Evolutionary conservation across 208 protist species (phyloP).

Genomic region (Blastocrithidia nonstop): DNA sequence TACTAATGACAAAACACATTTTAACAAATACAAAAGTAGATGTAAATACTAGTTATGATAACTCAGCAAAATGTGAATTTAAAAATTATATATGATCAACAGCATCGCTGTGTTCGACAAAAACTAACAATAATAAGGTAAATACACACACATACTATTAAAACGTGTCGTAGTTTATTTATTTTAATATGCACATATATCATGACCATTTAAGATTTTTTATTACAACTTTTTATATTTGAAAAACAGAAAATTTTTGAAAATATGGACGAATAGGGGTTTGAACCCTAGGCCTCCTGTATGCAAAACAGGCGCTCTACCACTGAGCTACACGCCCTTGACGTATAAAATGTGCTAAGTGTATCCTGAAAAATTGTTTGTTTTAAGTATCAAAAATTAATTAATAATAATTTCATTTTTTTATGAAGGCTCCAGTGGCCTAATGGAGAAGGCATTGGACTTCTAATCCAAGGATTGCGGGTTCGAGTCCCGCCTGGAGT

Average conservation of each 20-base stretch:
- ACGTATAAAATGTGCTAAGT: neutral
- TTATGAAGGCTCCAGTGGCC: slow-evolving; percentile 41
- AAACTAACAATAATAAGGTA: slow-evolving; percentile 2
- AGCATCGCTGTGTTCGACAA: too few species aligned
- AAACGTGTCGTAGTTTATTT: neutral
- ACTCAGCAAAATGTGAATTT: neutral
- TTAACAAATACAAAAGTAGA: too few species aligned
- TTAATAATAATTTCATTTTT: neutral
- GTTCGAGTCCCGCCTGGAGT: slow-evolving; percentile 82
- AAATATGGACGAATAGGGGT: slow-evolving; percentile 56
- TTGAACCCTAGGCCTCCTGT: slow-evolving; percentile 79
- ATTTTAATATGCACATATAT: too few species aligned
- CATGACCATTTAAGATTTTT: too few species aligned
- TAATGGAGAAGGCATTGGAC: slow-evolving; percentile 85
- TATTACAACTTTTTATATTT: neutral
- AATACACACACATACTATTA: slow-evolving; percentile 1
- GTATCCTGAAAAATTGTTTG: neutral
- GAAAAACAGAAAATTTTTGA: slow-evolving; percentile 1
- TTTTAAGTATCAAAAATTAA: too few species aligned
- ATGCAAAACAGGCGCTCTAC: slow-evolving; percentile 81
- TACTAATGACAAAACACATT: too few species aligned
- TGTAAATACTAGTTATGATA: too few species aligned
- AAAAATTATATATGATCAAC: too few species aligned
- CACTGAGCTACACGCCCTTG: slow-evolving; percentile 71
- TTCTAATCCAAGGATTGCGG: slow-evolving; percentile 85